These are phyloP conservation scores for Cordyceps fumosorosea DNA, from an alignment of 2,329 filamentous ascomycete genomes.

Conservation along the genomic window DNA sequence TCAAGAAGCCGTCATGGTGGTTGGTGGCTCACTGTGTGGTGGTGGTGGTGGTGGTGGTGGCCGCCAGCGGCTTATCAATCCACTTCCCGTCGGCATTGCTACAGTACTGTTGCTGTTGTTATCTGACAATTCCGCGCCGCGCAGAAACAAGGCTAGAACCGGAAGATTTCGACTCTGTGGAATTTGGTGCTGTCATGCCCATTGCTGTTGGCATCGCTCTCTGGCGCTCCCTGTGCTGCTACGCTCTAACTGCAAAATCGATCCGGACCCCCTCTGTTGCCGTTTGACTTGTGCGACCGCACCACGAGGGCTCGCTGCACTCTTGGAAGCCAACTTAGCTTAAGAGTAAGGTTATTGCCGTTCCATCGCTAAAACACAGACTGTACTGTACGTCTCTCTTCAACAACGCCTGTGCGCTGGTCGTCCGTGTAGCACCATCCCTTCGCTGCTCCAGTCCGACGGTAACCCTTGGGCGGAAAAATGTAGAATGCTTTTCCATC, in stretches of 20 bases:
- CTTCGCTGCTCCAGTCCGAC: not conserved
- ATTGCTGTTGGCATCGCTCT: too few relatives aligned
- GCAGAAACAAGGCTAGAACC: not conserved
- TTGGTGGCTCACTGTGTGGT: not conserved
- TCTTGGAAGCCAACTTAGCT: not conserved
- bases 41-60: not conserved
- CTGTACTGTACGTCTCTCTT: not conserved
- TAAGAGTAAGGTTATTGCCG: constrained; percentile 7
- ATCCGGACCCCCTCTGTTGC: too few relatives aligned
- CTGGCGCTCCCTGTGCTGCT: too few relatives aligned
- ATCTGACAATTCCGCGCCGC: not conserved
- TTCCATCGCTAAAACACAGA: not conserved
- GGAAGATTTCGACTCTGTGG: not conserved
- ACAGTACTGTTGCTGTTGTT: not conserved
- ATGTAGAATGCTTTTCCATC: not conserved
- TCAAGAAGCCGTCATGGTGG: not conserved
- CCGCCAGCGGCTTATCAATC: not conserved
- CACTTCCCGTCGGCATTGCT: not conserved
- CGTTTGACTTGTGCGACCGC: not conserved
- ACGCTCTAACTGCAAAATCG: too few relatives aligned
- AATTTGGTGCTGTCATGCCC: not conserved
- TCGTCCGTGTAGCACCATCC: not conserved
- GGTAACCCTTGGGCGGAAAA: not conserved
- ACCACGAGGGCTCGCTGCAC: not conserved
- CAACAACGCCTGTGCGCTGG: not conserved